Evolutionary conservation across 352 stramenopile genomes (phyloP).

Genomic region (Globisporangium takayamanum): DNA sequence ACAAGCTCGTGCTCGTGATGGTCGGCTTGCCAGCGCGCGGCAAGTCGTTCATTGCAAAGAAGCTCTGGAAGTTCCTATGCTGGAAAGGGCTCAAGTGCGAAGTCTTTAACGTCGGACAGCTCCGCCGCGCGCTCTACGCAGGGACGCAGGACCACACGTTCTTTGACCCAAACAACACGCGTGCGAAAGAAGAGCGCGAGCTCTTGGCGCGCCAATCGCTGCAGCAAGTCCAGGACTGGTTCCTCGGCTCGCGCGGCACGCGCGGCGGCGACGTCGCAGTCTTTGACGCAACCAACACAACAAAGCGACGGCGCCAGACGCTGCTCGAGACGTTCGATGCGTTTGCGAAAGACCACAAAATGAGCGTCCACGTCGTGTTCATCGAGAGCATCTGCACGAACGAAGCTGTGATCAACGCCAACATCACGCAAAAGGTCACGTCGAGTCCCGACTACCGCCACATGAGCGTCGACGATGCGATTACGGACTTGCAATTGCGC

Average conservation of each 20-base stretch:
- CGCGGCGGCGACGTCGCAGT: constrained; percentile 82
- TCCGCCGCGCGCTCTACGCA: constrained; percentile 77
- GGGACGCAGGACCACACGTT: constrained; percentile 84
- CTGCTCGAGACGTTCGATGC: constrained; percentile 52
- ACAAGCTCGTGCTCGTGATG: constrained; percentile 96
- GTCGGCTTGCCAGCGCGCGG: constrained; percentile 91
- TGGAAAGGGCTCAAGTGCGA: constrained; percentile 76
- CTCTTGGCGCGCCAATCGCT: constrained; percentile 76
- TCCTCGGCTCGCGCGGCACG: constrained; percentile 21
- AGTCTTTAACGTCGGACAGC: constrained; percentile 95
- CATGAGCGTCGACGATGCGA: constrained; percentile 62
- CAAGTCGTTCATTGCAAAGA: constrained; percentile 96
- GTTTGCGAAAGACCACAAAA: constrained; percentile 56
- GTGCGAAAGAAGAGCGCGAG: constrained; percentile 67
- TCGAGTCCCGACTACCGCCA: constrained; percentile 78
- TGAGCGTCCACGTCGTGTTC: constrained; percentile 88
- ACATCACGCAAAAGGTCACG: constrained; percentile 73
- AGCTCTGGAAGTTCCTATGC: constrained; percentile 73
- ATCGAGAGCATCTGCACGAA: constrained; percentile 92
- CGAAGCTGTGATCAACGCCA: constrained; percentile 83
- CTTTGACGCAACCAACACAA: constrained; percentile 90
- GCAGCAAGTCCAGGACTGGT: constrained; percentile 60
- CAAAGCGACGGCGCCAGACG: constrained; percentile 41
- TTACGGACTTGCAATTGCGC: constrained; percentile 73
- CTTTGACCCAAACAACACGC: constrained; percentile 88